Conservation (phyloP, 345 rosid genomes). For the Erodium maritimum region DNA sequence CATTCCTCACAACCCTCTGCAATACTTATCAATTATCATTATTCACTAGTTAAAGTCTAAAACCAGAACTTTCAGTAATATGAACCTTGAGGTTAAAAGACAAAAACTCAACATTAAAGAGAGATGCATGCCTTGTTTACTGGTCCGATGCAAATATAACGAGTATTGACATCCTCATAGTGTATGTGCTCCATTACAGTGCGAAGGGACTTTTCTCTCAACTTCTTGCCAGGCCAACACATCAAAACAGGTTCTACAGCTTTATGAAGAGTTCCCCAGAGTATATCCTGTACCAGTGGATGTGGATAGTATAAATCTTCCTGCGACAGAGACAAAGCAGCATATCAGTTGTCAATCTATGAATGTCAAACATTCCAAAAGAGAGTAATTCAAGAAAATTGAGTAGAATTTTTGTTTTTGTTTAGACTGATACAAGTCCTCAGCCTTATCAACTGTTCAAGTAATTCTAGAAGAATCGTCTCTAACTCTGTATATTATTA, state of each 20-base stretch:
- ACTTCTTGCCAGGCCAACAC: conserved; percentile 83
- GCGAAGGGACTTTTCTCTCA: conserved; percentile 77
- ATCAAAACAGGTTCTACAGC: conserved; percentile 59
- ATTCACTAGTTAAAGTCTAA: too few species aligned
- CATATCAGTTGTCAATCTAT: conserved; percentile 7
- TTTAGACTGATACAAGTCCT: background rate
- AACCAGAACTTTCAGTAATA: background rate
- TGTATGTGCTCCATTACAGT: conserved; percentile 63
- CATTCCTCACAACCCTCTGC: too few species aligned
- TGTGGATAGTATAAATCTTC: conserved; percentile 97
- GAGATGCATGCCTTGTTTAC: conserved; percentile 66
- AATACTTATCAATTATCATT: too few species aligned
- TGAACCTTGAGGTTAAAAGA: background rate
- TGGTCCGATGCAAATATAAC: conserved; percentile 93
- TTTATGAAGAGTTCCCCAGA: conserved; percentile 69
- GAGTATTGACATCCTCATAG: conserved; percentile 90
- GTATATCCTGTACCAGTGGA: conserved; percentile 74
- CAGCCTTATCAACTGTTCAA: too few species aligned
- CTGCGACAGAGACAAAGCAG: conserved; percentile 27
- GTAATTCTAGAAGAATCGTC: too few species aligned
- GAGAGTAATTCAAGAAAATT: background rate
- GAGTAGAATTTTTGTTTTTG: background rate
- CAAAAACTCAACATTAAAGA: background rate
- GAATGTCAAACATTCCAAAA: background rate
- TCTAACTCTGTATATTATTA: too few species aligned